Evolutionary conservation across 805 yeast genomes (phyloP), one percentile per base, ranked within the genome.

Genomic region (Metschnikowia similis): DNA sequence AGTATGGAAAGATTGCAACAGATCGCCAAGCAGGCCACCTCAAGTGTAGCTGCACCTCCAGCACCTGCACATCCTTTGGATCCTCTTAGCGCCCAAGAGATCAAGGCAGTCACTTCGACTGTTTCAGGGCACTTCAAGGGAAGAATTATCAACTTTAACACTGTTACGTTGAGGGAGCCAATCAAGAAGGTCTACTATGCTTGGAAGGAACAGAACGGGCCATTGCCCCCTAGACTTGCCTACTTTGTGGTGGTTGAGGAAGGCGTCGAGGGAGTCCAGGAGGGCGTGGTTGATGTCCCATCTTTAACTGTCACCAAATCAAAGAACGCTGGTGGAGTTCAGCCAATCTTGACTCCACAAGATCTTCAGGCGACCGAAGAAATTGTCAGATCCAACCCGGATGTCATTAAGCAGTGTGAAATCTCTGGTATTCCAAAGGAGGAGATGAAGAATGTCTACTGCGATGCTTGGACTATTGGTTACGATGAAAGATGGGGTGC

Each of bases 401-500:
- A 66, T 36, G 92, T 86, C 55, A 82, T 84, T 57, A 82, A 79
- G 65, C 91, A 86, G 71, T 84, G 90, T 73, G 80, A 74, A 49
- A 61, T 84, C 52, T 80, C 85, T 32, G 92, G 92, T 48, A 70
- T 86, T 56, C 84, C 89, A 51, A 80, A 76, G 29, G 65, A 65
- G 48, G 84, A 83, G 46, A 83, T 84, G 83, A 69, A 75, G 61
- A 74, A 78, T 54, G 72, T 81, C 42, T 81, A 79, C 72, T 81
- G 85, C 68, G 85, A 81, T 62, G 84, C 85, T 47, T 81, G 85
- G 85, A 79, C 86, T 31, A 82, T 83, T 61, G 87, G 87, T 43
- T 82, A 79, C 60, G 87, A 83, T 63, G 86, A 80, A 71, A 77
- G 92, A 70, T 86, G 89, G 87, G 92, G 92, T 40, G 80, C 85